Base-by-base conservation (phyloP, 2,329 filamentous ascomycete genomes). In the Cercospora beticola region DNA sequence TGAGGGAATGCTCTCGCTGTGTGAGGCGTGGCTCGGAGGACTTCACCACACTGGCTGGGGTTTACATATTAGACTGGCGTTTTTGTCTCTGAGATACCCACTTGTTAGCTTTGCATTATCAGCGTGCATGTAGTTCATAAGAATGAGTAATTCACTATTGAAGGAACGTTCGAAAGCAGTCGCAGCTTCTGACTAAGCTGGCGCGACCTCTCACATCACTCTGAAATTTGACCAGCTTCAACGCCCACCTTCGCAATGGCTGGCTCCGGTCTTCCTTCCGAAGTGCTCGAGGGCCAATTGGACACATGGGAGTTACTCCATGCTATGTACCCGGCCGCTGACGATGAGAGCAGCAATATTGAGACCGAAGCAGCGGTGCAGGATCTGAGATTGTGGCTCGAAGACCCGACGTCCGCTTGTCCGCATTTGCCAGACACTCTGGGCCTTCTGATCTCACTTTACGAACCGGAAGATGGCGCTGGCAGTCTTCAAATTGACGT, bases 241-340 rank as follows among this genome's bases (percentile, higher is more conserved):
- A 64, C 57, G 18, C 21, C 49, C n/a, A 63, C 28, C 28, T 28
- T 58, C 21, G 60, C 21, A 43, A 68, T 68, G 66, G 58, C 66
- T 4, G n/a, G 8, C 18, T 30, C 31, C 4, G 18, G 18, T 49
- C 46, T 68, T 21, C 62, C 66, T 10, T 18, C 56, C 26, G 68
- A 70, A 36, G 59, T 64, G 40, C 58, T 70, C 31, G 68, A 67
- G 18, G 40, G 43, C 1, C 71, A 71, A 36, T 62, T 75, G n/a
- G 70, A 72, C 31, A 68, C 71, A 64, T 79, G 86, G 36, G 84
- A 86, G 62, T 82, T 87, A n/a, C 75, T 87, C 2, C 76, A 79
- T 71, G 84, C 84, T 9, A 87, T 87, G 85, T 87, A 85, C 68
- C 80, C 81, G 0, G 72, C 75, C 0, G 79, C 82, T 12, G 76